Percentiles rank a stretch among this genome's conserved stretches.
phyloP scores from a whole-genome alignment of 768 basidiomycete species.

The Neoboletus magnificus region DNA sequence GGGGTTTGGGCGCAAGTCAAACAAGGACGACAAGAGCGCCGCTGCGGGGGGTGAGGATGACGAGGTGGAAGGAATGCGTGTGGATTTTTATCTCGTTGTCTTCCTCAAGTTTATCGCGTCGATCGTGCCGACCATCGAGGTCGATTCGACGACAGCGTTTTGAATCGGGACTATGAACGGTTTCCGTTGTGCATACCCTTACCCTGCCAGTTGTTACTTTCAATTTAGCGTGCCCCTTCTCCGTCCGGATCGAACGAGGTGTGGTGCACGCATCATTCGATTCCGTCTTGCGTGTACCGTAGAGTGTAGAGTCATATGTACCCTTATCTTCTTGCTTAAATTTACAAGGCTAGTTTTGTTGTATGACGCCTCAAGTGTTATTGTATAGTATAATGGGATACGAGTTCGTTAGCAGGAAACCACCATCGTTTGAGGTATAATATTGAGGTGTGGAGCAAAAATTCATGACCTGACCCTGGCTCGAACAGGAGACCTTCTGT shows the following conservation, averaged over 20 bases:
- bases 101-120: slow-evolving; percentile 99
- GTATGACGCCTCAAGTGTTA: not conserved
- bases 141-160: slow-evolving; percentile 85
- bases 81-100: slow-evolving; percentile 96
- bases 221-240: not conserved
- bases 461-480: slow-evolving; percentile 45
- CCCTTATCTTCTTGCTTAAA: slow-evolving; percentile 16
- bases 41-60: slow-evolving; percentile 34
- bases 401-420: not conserved
- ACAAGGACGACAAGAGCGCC: slow-evolving; percentile 48
- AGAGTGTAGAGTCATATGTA: slow-evolving; percentile 27
- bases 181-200: slow-evolving; percentile 15
- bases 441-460: not conserved
- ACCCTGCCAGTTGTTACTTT: not conserved
- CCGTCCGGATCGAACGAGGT: slow-evolving; percentile 3
- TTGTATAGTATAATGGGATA: no score
- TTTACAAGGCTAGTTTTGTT: not conserved
- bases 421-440: not conserved
- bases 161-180: slow-evolving; percentile 25
- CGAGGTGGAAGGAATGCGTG: slow-evolving; percentile 88
- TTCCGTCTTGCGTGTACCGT: slow-evolving; percentile 13
- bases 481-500: slow-evolving; percentile 73
- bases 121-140: slow-evolving; percentile 98
- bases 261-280: not conserved
- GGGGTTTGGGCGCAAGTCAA: slow-evolving; percentile 71